Conservation (phyloP, 2,329 filamentous ascomycete species). For the Amauroascus verrucosus region DNA sequence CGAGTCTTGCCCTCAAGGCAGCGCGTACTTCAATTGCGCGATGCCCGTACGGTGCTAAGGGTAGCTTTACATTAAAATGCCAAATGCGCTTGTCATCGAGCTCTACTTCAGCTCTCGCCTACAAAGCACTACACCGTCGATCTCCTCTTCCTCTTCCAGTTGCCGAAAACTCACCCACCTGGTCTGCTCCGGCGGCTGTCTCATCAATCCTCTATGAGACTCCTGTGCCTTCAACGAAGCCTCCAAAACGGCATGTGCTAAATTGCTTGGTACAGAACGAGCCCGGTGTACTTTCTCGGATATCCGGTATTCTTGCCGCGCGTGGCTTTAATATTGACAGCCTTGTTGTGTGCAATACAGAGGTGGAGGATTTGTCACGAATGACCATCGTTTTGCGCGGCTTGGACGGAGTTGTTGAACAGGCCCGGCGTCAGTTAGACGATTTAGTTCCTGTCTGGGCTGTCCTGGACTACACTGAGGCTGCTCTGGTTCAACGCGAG, state of each 20-base stretch:
- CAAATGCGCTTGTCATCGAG: constrained; percentile 16
- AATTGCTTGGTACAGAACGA: constrained; percentile 99
- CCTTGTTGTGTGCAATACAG: constrained; percentile 92
- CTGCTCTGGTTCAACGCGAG: constrained; percentile 90
- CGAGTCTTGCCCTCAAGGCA: constrained; percentile 28
- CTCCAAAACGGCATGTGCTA: constrained; percentile 87
- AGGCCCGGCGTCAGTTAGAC: constrained; percentile 88
- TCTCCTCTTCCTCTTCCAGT: constrained; percentile 74
- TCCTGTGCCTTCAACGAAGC: constrained; percentile 67
- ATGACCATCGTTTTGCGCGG: constrained; percentile 98
- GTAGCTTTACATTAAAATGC: neutral
- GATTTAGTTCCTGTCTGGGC: constrained; percentile 98
- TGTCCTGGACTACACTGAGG: constrained; percentile 87
- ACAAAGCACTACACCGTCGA: constrained; percentile 91
- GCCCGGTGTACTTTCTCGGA: constrained; percentile 89
- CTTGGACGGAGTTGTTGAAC: constrained; percentile 82
- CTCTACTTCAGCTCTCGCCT: constrained; percentile 87
- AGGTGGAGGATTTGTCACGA: constrained; percentile 89
- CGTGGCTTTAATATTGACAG: constrained; percentile 99
- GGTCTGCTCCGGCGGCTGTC: constrained; percentile 81
- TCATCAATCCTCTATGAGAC: constrained; percentile 99
- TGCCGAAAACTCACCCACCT: constrained; percentile 66
- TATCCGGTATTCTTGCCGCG: constrained; percentile 90
- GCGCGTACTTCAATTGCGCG: constrained; percentile 14
- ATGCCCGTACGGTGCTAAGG: neutral